These are phyloP conservation scores for Nitzschia sp. DNA, from an alignment of 108 stramenopile genomes.

Conservation along the genomic window DNA sequence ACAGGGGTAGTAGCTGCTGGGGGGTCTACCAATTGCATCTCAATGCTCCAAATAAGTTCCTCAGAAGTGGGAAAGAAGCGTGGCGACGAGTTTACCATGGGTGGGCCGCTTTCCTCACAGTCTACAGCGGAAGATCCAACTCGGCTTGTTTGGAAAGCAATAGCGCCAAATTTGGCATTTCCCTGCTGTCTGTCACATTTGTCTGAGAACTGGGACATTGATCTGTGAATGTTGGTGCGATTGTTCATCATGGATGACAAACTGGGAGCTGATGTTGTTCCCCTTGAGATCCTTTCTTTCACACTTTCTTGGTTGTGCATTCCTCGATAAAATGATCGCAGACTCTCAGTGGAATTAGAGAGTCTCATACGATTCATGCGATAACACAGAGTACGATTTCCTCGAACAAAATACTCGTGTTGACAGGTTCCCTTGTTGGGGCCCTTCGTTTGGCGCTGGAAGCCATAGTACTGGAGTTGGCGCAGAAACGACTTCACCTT, in stretches of 20 bases:
- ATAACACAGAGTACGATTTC: slow-evolving; percentile 1
- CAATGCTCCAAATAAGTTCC: slow-evolving; percentile 7
- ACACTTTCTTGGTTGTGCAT: not conserved
- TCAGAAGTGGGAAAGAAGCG: not conserved
- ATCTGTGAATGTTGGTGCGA: too few species aligned
- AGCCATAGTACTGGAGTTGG: slow-evolving; percentile 36
- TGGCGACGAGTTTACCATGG: not conserved
- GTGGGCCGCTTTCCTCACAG: too few species aligned
- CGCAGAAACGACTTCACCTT: slow-evolving; percentile 34
- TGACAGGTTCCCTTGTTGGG: slow-evolving; percentile 10
- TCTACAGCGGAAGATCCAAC: too few species aligned
- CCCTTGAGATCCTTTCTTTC: too few species aligned
- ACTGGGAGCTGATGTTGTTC: too few species aligned
- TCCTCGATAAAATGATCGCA: not conserved
- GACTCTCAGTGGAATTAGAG: slow-evolving; percentile 1
- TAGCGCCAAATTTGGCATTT: too few species aligned
- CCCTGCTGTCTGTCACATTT: too few species aligned
- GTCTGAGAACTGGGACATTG: too few species aligned
- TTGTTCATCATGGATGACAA: too few species aligned
- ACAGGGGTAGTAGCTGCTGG: too few species aligned
- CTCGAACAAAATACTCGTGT: not conserved
- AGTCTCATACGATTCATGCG: slow-evolving; percentile 9
- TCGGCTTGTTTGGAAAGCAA: too few species aligned
- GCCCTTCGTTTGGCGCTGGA: slow-evolving; percentile 6
- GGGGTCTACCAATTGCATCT: not conserved